phyloP scores from a whole-genome alignment of 495 filamentous ascomycete species.

The Recurvomyces mirabilis region DNA sequence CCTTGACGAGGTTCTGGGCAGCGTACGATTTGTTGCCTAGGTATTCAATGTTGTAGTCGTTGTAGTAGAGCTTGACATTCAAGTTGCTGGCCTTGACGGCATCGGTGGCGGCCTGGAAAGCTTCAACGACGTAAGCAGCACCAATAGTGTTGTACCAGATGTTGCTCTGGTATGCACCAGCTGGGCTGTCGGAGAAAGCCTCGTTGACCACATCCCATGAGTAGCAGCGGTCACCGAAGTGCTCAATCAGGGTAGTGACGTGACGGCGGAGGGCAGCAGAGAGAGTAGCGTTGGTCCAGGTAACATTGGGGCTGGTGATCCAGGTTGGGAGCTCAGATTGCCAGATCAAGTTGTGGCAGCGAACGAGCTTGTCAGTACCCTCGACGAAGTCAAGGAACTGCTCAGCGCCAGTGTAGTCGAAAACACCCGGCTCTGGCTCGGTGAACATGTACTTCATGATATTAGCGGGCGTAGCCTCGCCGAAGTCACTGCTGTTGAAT shows the following conservation, averaged over 20 bases:
- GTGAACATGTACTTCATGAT: slow-evolving; percentile 40
- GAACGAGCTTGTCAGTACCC: slow-evolving; percentile 19
- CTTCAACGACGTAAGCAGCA: slow-evolving; percentile 24
- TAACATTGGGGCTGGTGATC: slow-evolving; percentile 19
- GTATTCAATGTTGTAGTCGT: slow-evolving; percentile 56
- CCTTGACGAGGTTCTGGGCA: slow-evolving; percentile 37
- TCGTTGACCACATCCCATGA: slow-evolving; percentile 35
- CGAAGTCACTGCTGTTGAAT: slow-evolving; percentile 39
- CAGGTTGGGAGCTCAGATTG: slow-evolving; percentile 28
- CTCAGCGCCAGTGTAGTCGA: slow-evolving; percentile 28
- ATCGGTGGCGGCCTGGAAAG: slow-evolving; percentile 26
- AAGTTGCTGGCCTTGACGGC: slow-evolving; percentile 31
- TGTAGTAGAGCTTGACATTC: slow-evolving; percentile 48
- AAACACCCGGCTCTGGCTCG: slow-evolving; percentile 32
- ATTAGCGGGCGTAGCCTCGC: slow-evolving; percentile 43
- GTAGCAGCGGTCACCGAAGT: slow-evolving; percentile 28
- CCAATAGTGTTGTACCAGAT: slow-evolving; percentile 28
- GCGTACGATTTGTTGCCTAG: slow-evolving; percentile 39
- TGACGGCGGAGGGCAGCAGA: slow-evolving; percentile 25
- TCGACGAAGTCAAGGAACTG: slow-evolving; percentile 22
- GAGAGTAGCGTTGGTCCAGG: slow-evolving; percentile 24
- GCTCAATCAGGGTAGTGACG: slow-evolving; percentile 24
- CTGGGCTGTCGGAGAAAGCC: slow-evolving; percentile 26
- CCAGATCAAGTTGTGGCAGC: slow-evolving; percentile 33
- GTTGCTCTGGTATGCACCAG: slow-evolving; percentile 21